A percentile compares a stretch with the other conserved stretches of the same genome.
Evolutionary conservation across 2,329 filamentous ascomycete species (phyloP).

Genomic region (Tympanopsis confertula): DNA sequence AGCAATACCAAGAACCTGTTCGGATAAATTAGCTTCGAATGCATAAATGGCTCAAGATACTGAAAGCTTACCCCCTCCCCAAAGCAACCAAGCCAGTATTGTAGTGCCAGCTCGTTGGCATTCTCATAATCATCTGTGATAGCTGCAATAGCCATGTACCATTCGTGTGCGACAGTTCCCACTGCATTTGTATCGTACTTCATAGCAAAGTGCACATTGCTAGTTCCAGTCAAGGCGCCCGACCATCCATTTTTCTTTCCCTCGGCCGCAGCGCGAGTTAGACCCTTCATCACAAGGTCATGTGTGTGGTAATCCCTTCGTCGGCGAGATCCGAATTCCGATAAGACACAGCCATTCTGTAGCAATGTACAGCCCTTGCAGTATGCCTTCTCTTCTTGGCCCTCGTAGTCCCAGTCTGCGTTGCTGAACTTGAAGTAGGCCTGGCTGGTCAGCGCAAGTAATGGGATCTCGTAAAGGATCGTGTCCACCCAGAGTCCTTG

Average conservation of each 20-base stretch:
- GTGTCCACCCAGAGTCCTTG: constrained; percentile 85
- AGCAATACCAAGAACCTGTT: constrained; percentile 40
- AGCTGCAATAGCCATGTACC: constrained; percentile 98
- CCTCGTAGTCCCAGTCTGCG: constrained; percentile 78
- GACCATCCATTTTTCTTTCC: constrained; percentile 49
- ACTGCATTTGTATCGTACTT: constrained; percentile 74
- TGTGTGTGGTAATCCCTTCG: constrained; percentile 92
- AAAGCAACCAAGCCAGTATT: constrained; percentile 85
- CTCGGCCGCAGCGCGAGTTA: constrained; percentile 68
- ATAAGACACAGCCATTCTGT: constrained; percentile 75
- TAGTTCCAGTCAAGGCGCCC: constrained; percentile 76
- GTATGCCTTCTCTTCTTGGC: constrained; percentile 75
- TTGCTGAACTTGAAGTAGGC: constrained; percentile 97
- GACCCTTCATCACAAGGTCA: constrained; percentile 75
- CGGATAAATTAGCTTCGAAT: background rate
- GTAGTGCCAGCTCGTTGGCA: constrained; percentile 73
- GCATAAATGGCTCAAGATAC: background rate
- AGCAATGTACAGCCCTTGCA: constrained; percentile 69
- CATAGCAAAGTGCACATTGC: constrained; percentile 96
- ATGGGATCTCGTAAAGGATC: constrained; percentile 92
- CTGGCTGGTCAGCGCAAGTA: constrained; percentile 84
- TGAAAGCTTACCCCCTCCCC: constrained; percentile 47
- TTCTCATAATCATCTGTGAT: constrained; percentile 74
- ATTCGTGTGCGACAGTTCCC: constrained; percentile 87
- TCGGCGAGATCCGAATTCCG: constrained; percentile 84